Percentiles rank a stretch among this genome's conserved stretches.
These are phyloP conservation scores for Diospyros lotus DNA, from an alignment of 148 eudicot species.

Conservation along the genomic window DNA sequence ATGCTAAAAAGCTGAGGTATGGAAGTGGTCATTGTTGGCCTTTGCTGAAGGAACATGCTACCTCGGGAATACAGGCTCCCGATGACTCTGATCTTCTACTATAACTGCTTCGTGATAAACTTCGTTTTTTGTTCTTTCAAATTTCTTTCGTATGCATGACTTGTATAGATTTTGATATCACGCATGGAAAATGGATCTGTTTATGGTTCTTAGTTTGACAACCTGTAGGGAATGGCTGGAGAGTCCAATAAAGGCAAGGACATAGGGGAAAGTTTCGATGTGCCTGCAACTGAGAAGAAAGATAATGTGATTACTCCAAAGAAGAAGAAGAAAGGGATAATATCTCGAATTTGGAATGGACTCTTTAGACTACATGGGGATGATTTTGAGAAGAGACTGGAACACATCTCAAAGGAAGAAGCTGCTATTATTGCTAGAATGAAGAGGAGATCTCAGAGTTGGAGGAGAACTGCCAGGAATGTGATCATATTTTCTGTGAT, in stretches of 20 bases:
- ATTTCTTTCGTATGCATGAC: neutral
- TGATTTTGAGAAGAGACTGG: conserved; percentile 74
- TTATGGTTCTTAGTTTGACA: conserved; percentile 2
- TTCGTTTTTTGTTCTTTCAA: neutral
- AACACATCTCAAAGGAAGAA: conserved; percentile 75
- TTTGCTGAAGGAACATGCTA: too few species aligned
- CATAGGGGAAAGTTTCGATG: conserved; percentile 24
- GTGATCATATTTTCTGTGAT: conserved; percentile 55
- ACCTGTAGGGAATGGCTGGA: conserved; percentile 57
- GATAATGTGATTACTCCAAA: conserved; percentile 22
- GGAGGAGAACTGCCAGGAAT: conserved; percentile 50
- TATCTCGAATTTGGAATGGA: conserved; percentile 65
- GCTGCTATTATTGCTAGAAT: conserved; percentile 53
- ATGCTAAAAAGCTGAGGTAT: too few species aligned
- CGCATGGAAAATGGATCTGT: neutral
- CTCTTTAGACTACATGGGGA: conserved; percentile 52
- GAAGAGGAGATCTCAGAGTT: conserved; percentile 57
- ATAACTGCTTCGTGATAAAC: neutral
- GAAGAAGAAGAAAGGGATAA: conserved; percentile 52
- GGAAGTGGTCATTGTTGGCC: too few species aligned
- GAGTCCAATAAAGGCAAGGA: conserved; percentile 41
- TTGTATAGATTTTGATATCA: neutral
- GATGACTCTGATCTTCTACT: neutral
- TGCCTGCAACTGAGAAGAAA: conserved; percentile 33
- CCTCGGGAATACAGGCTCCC: too few species aligned